Evolutionary conservation across 2,329 filamentous ascomycete species (phyloP), one percentile per base, ranked within the genome.

Genomic region (Parascedosporium putredinis): DNA sequence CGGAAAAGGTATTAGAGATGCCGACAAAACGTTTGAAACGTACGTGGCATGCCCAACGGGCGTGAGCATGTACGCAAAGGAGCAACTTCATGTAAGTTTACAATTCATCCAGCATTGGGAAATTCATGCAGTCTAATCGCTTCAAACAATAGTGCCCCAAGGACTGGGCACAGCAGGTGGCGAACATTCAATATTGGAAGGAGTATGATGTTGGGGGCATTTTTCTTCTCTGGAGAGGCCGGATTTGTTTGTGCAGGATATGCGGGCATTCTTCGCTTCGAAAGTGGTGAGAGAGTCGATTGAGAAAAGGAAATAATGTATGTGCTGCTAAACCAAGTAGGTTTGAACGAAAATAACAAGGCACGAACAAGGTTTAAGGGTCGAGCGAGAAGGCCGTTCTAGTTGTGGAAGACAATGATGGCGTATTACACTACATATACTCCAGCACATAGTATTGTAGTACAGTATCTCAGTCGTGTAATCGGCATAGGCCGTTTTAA

Each of bases 161-260:
- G 12, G 27, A 31, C 12, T 31, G 27, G 27, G 27, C 1, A 45
- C 49, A 20, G 49, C 51, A 50, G 5, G 34, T 38, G n/a, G 50
- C 50, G 3, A 51, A 50, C 12, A 47, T 53, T 31, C 33, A 38
- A n/a, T 53, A 46, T 16, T 53, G 49, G 52, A 23, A 20, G 8
- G 47, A 51, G 42, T 47, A 53, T n/a, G 47, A 50, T 14, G 23
- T 36, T 31, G 52, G 52, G 2, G 50, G 52, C 52, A 53, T 12
- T 53, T 53, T 29, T 40, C 50, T 12, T 47, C 50, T 9, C 34
- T 53, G 1, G 52, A 53, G 38, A 46, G 50, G 23, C 52, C 50
- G 1, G 47, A 51, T 5, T 16, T 45, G 6, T 14, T 53, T 10
- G 22, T 53, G 5, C 22, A 49, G 4, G 52, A 53, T 31, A n/a